Percentiles rank a stretch among this genome's conserved stretches.
phyloP scores from a whole-genome alignment of 495 filamentous ascomycete genomes.

The Baudoinia panamericana region DNA sequence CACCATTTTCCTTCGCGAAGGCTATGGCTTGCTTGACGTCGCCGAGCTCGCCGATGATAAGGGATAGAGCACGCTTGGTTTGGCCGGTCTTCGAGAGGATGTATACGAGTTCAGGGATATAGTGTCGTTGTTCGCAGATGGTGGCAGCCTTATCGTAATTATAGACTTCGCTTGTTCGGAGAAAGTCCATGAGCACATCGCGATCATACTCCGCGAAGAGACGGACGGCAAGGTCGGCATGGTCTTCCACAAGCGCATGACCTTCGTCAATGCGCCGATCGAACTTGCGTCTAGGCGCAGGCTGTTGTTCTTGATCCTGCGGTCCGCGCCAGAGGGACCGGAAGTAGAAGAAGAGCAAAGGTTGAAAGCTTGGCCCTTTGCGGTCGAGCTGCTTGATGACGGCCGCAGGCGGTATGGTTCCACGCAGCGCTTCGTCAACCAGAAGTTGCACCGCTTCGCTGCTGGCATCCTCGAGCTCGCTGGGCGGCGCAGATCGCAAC shows the following conservation, averaged over 20 bases:
- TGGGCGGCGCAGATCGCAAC: slow-evolving; percentile 47
- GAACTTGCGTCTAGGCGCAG: slow-evolving; percentile 6
- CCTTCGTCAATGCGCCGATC: slow-evolving; percentile 40
- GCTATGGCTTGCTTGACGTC: slow-evolving; percentile 85
- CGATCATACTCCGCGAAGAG: slow-evolving; percentile 79
- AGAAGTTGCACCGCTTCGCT: slow-evolving; percentile 73
- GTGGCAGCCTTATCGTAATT: slow-evolving; percentile 65
- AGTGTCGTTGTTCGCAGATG: slow-evolving; percentile 65
- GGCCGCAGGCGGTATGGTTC: slow-evolving; percentile 62
- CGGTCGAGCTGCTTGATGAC: slow-evolving; percentile 63
- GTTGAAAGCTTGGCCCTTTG: slow-evolving; percentile 30
- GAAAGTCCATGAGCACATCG: slow-evolving; percentile 65
- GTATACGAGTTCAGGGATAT: slow-evolving; percentile 82
- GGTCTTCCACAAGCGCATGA: slow-evolving; percentile 58
- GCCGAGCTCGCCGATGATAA: slow-evolving; percentile 77
- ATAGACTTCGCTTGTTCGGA: slow-evolving; percentile 69
- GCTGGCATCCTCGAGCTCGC: slow-evolving; percentile 63
- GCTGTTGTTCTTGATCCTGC: slow-evolving; percentile 3
- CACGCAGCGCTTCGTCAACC: slow-evolving; percentile 79
- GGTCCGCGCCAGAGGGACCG: slow-evolving; percentile 65
- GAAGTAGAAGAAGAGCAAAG: slow-evolving; percentile 84
- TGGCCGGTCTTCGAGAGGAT: slow-evolving; percentile 88
- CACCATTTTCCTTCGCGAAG: slow-evolving; percentile 83
- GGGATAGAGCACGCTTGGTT: slow-evolving; percentile 72
- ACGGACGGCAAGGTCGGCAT: slow-evolving; percentile 67